These are phyloP conservation scores for Reticulascus tulasneorum DNA, from an alignment of 2,329 filamentous ascomycete genomes.

Conservation along the genomic window DNA sequence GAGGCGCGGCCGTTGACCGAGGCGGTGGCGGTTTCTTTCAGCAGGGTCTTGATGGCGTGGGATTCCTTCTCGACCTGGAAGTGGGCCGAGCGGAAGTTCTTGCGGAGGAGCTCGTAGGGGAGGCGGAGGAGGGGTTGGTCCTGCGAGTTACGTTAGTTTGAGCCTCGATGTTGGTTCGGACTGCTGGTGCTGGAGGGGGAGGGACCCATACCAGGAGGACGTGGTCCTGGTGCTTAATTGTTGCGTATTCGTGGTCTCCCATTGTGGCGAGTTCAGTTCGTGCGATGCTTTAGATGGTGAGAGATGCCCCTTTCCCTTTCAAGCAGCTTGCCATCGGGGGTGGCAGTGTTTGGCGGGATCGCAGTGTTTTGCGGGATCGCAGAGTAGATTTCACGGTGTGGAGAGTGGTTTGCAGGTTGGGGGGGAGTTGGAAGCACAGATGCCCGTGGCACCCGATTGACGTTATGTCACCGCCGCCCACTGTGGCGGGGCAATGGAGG, in stretches of 20 bases:
- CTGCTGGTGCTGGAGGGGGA: slow-evolving; percentile 1
- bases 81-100: slow-evolving; percentile 87
- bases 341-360: not conserved
- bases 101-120: slow-evolving; percentile 86
- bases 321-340: not conserved
- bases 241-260: slow-evolving; percentile 59
- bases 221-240: slow-evolving; percentile 71
- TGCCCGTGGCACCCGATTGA: slow-evolving; percentile 6
- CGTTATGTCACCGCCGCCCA: slow-evolving; percentile 7
- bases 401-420: slow-evolving; percentile 4
- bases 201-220: slow-evolving; percentile 60
- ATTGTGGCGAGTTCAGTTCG: slow-evolving; percentile 41
- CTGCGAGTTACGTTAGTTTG: slow-evolving; percentile 36
- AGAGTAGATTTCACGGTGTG: not conserved
- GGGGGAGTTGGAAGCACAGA: slow-evolving; percentile 8
- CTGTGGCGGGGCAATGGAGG: slow-evolving; percentile 11
- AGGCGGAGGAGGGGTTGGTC: slow-evolving; percentile 93
- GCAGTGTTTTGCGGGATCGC: not conserved
- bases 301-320: not conserved
- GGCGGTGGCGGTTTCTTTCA: slow-evolving; percentile 62
- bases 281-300: too few relatives aligned
- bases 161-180: not conserved
- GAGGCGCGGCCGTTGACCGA: slow-evolving; percentile 60
- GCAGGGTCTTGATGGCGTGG: slow-evolving; percentile 54
- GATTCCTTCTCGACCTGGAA: slow-evolving; percentile 71